phyloP scores from a whole-genome alignment of 306 rosid species.

The Spatholobus suberectus region DNA sequence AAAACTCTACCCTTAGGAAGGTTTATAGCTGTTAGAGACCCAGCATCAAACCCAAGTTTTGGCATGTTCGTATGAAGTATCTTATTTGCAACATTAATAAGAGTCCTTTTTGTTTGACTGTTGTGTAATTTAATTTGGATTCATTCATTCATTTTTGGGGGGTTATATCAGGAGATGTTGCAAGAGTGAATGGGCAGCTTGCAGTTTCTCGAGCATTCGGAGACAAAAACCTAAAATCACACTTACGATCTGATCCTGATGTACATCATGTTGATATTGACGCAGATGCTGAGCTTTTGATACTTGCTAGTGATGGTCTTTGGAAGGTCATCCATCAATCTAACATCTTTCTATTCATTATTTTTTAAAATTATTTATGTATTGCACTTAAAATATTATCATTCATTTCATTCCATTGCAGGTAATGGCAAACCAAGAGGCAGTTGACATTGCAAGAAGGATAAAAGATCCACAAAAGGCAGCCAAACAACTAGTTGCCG shows the following conservation, averaged over 20 bases:
- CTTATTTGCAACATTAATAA: not conserved
- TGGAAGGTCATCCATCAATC: constrained; percentile 71
- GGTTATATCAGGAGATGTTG: constrained; percentile 74
- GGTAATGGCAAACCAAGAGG: constrained; percentile 92
- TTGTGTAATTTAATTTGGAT: constrained; percentile 33
- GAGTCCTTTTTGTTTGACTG: constrained; percentile 8
- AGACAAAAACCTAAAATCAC: constrained; percentile 85
- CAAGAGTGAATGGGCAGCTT: constrained; percentile 93
- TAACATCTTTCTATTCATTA: not conserved
- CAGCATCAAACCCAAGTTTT: constrained; percentile 18
- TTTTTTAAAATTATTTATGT: not conserved
- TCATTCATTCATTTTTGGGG: constrained; percentile 15
- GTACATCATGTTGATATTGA: constrained; percentile 47
- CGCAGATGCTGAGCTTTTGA: constrained; percentile 62
- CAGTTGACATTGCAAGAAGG: constrained; percentile 73
- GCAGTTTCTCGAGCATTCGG: constrained; percentile 94
- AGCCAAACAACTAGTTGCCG: constrained; percentile 66
- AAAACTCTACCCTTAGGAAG: constrained; percentile 16
- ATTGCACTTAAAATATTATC: not conserved
- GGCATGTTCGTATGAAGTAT: constrained; percentile 19
- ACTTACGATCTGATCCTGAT: constrained; percentile 83
- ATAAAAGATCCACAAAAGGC: constrained; percentile 75
- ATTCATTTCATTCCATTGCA: constrained; percentile 37
- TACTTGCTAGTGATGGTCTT: constrained; percentile 87
- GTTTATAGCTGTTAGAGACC: constrained; percentile 10